These are phyloP conservation scores for Paratinospora sagittata DNA, from an alignment of 164 flowering plant genomes.

Conservation along the genomic window DNA sequence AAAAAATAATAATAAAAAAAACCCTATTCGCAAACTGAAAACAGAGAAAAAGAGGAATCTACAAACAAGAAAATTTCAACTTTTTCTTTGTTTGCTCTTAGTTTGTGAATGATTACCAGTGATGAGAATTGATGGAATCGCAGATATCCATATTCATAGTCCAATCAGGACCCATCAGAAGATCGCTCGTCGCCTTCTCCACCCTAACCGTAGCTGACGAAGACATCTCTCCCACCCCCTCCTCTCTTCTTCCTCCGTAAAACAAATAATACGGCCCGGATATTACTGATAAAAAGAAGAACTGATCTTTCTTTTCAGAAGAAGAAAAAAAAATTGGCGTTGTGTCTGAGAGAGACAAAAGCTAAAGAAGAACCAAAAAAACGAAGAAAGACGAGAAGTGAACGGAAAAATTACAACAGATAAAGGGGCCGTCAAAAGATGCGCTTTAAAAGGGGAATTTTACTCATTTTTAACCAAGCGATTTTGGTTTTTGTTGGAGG, in stretches of 20 bases:
- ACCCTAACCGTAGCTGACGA: conserved; percentile 65
- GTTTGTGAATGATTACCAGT: conserved; percentile 36
- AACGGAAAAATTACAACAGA: background rate
- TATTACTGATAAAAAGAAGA: no score
- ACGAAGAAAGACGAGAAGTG: background rate
- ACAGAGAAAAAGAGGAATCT: no score
- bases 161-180: conserved; percentile 91
- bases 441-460: background rate
- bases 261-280: no score
- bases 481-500: background rate
- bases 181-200: conserved; percentile 96
- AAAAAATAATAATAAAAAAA: no score
- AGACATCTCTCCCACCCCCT: conserved; percentile 29
- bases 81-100: background rate
- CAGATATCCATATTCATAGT: conserved; percentile 92
- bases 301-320: background rate
- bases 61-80: background rate
- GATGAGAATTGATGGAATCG: conserved; percentile 71
- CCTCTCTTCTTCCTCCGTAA: no score
- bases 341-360: background rate
- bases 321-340: background rate
- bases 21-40: background rate
- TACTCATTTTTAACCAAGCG: background rate
- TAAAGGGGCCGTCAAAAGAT: background rate
- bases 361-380: background rate